Conservation (phyloP, 2,329 filamentous ascomycete species). For the Blumeria graminis region DNA sequence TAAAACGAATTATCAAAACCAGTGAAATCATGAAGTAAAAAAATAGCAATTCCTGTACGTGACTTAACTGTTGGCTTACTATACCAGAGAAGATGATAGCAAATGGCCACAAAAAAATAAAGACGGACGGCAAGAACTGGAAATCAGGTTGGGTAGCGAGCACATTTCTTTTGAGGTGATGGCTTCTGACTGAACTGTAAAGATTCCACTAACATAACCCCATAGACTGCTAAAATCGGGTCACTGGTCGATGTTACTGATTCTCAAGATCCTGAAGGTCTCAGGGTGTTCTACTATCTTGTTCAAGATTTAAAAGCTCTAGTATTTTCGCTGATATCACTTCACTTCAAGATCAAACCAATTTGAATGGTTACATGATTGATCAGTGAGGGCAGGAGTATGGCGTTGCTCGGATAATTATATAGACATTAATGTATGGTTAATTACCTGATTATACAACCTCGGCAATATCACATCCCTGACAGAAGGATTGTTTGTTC, state of each 20-base stretch:
- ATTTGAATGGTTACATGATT: conserved; percentile 22
- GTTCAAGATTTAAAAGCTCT: conserved; percentile 93
- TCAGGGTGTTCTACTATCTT: conserved; percentile 95
- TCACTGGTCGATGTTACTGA: conserved; percentile 92
- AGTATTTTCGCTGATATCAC: conserved; percentile 82
- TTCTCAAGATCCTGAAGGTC: conserved; percentile 81
- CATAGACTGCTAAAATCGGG: conserved; percentile 87
- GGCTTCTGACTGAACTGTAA: neutral
- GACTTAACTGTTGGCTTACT: conserved; percentile 10
- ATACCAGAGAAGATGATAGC: conserved; percentile 68
- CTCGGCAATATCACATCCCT: too few species aligned
- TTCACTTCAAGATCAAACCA: conserved; percentile 91
- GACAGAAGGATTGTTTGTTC: too few species aligned
- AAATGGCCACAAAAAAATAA: conserved; percentile 99
- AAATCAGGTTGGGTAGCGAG: conserved; percentile 80
- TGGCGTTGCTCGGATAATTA: too few species aligned
- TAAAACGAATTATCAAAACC: conserved; percentile 89
- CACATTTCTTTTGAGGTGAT: conserved; percentile 90
- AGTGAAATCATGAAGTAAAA: conserved; percentile 90
- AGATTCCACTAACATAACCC: neutral
- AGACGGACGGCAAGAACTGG: conserved; percentile 86
- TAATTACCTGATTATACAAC: too few species aligned
- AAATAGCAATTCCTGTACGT: neutral
- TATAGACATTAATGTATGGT: too few species aligned
- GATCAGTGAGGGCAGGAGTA: neutral